phyloP scores from a whole-genome alignment of 2,329 filamentous ascomycete genomes.

The Colletotrichum sp. region DNA sequence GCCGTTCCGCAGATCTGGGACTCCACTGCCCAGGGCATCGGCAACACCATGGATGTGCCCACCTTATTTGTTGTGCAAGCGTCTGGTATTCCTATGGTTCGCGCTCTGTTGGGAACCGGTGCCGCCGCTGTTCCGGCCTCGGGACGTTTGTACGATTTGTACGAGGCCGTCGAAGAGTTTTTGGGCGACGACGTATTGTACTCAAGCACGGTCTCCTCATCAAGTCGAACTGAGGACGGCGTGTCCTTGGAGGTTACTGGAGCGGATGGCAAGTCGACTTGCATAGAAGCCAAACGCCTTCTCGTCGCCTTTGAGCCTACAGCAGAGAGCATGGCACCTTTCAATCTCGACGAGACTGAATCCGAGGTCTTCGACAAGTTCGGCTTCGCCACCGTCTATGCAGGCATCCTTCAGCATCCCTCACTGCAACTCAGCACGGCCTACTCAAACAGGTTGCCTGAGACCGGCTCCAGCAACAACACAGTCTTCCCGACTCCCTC shows the following conservation, averaged over 20 bases:
- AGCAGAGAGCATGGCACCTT: conserved; percentile 23
- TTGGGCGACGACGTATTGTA: conserved; percentile 26
- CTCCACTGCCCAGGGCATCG: conserved; percentile 23
- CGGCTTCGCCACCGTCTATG: conserved; percentile 24
- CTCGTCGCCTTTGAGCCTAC: conserved; percentile 28
- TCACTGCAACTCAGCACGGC: conserved; percentile 24
- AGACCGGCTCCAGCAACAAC: conserved; percentile 24
- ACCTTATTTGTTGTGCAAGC: conserved; percentile 22
- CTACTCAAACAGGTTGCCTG: conserved; percentile 25
- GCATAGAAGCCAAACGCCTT: conserved; percentile 27
- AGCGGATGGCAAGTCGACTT: conserved; percentile 1
- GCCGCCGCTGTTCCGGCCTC: conserved; percentile 24
- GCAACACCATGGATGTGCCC: conserved; percentile 22
- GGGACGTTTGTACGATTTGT: conserved; percentile 24
- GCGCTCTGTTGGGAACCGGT: conserved; percentile 23
- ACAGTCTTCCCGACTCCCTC: conserved; percentile 25
- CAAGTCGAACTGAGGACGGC: conserved; percentile 15
- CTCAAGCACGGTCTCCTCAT: conserved; percentile 21
- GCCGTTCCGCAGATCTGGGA: conserved; percentile 35
- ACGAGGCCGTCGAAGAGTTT: conserved; percentile 19
- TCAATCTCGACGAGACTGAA: conserved; percentile 23
- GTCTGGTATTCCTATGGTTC: conserved; percentile 23
- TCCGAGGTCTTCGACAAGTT: conserved; percentile 24
- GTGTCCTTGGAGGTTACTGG: conserved; percentile 19
- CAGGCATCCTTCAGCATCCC: conserved; percentile 28